Evolutionary conservation across 106 monocot genomes (phyloP).

Genomic region (Phalaenopsis aphrodite): DNA sequence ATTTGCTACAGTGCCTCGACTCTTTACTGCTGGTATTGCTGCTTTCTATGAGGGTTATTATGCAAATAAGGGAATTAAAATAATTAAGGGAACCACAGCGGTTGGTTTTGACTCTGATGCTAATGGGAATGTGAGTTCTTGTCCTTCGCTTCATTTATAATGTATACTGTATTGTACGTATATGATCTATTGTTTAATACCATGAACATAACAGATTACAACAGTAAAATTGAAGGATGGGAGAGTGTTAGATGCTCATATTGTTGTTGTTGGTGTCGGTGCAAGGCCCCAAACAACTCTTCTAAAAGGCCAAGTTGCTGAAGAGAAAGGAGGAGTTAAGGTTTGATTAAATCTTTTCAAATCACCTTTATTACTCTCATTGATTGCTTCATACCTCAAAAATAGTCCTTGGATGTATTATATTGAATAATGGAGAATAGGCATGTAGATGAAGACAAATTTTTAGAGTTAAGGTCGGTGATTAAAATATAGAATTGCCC

Average conservation of each 20-base stretch:
- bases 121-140: slow-evolving; percentile 33
- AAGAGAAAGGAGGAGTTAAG: slow-evolving; percentile 62
- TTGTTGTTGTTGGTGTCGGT: slow-evolving; percentile 52
- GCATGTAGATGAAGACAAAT: too few relatives aligned
- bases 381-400: too few relatives aligned
- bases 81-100: slow-evolving; percentile 43
- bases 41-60: slow-evolving; percentile 58
- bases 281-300: slow-evolving; percentile 32
- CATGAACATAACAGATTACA: slow-evolving; percentile 22
- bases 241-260: slow-evolving; percentile 40
- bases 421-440: too few relatives aligned
- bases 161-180: background rate
- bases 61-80: slow-evolving; percentile 36
- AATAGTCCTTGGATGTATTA: too few relatives aligned
- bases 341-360: slow-evolving; percentile 3
- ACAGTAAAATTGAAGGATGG: slow-evolving; percentile 50
- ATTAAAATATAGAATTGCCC: too few relatives aligned
- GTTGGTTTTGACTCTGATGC: slow-evolving; percentile 38
- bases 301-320: slow-evolving; percentile 48
- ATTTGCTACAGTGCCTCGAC: slow-evolving; percentile 74
- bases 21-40: slow-evolving; percentile 87
- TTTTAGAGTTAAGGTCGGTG: too few relatives aligned
- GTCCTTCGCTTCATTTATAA: background rate
- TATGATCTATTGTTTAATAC: background rate
- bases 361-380: too few relatives aligned